Percentiles rank a stretch among this genome's conserved stretches.
Conservation (phyloP, 2,329 filamentous ascomycete genomes). For the Sporothrix globosa region DNA sequence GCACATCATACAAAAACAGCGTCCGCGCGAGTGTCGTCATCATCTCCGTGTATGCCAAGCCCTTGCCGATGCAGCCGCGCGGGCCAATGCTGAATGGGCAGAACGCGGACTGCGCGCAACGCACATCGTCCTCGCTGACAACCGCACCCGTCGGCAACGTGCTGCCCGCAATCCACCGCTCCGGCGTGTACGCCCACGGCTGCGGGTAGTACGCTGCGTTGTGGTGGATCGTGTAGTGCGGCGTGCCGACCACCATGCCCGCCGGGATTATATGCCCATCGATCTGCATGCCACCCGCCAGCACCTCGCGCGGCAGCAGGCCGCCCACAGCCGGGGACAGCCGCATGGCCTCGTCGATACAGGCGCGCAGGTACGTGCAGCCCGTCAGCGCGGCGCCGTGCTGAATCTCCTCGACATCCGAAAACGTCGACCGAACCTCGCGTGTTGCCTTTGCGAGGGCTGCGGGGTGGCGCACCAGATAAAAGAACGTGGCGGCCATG, state of each 20-base stretch:
- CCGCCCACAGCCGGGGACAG: conserved; percentile 64
- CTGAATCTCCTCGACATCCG: conserved; percentile 57
- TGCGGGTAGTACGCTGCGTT: conserved; percentile 64
- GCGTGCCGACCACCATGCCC: conserved; percentile 65
- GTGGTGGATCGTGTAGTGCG: conserved; percentile 71
- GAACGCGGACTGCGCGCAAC: conserved; percentile 67
- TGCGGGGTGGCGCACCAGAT: conserved; percentile 58
- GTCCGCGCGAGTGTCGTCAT: conserved; percentile 63
- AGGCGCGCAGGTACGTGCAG: conserved; percentile 64
- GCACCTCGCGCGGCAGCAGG: conserved; percentile 62
- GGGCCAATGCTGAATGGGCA: conserved; percentile 74
- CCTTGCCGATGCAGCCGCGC: conserved; percentile 72
- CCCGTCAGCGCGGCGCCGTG: conserved; percentile 54
- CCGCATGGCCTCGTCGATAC: conserved; percentile 68
- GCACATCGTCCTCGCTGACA: conserved; percentile 56
- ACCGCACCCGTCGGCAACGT: conserved; percentile 31
- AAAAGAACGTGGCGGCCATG: conserved; percentile 65
- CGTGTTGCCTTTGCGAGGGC: conserved; percentile 53
- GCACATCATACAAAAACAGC: conserved; percentile 64
- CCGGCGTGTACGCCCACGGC: conserved; percentile 62
- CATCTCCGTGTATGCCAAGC: conserved; percentile 69
- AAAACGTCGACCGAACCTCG: conserved; percentile 59
- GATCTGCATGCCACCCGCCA: conserved; percentile 57
- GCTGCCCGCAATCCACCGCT: conserved; percentile 64
- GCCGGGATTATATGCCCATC: conserved; percentile 59